These are phyloP conservation scores for Candida verbasci DNA, from an alignment of 805 yeast species.

Conservation along the genomic window DNA sequence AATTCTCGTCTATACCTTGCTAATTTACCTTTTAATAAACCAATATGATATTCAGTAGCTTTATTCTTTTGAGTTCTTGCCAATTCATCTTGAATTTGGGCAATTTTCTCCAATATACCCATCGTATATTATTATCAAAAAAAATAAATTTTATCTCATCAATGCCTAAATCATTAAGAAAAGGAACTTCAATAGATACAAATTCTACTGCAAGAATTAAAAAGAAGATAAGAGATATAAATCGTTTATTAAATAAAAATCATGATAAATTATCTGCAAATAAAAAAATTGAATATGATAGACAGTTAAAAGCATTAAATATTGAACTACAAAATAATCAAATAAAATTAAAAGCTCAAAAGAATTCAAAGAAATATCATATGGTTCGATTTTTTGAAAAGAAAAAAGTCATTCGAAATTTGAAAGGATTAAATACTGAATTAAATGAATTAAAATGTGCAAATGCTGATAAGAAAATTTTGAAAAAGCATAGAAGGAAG, in stretches of 20 bases:
- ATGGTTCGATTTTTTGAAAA: slow-evolving; percentile 90
- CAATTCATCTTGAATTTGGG: slow-evolving; percentile 88
- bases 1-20: slow-evolving; percentile 90
- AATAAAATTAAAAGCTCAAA: slow-evolving; percentile 40
- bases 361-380: slow-evolving; percentile 71
- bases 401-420: slow-evolving; percentile 74
- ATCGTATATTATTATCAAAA: too few species aligned
- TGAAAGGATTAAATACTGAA: slow-evolving; percentile 48
- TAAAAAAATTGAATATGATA: slow-evolving; percentile 64
- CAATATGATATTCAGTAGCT: slow-evolving; percentile 96
- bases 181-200: slow-evolving; percentile 20
- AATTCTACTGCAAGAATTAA: slow-evolving; percentile 52
- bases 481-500: slow-evolving; percentile 44
- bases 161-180: slow-evolving; percentile 13
- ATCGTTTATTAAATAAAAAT: slow-evolving; percentile 53
- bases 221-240: slow-evolving; percentile 83
- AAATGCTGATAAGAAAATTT: slow-evolving; percentile 30
- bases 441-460: slow-evolving; percentile 31
- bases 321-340: slow-evolving; percentile 52
- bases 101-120: slow-evolving; percentile 62
- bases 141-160: not conserved
- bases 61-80: slow-evolving; percentile 94
- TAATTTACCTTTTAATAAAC: slow-evolving; percentile 87
- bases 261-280: slow-evolving; percentile 56
- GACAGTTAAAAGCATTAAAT: slow-evolving; percentile 64